Percentiles rank a stretch among this genome's conserved stretches.
Evolutionary conservation across 768 basidiomycete species (phyloP).

Genomic region (Mycena vulgaris): DNA sequence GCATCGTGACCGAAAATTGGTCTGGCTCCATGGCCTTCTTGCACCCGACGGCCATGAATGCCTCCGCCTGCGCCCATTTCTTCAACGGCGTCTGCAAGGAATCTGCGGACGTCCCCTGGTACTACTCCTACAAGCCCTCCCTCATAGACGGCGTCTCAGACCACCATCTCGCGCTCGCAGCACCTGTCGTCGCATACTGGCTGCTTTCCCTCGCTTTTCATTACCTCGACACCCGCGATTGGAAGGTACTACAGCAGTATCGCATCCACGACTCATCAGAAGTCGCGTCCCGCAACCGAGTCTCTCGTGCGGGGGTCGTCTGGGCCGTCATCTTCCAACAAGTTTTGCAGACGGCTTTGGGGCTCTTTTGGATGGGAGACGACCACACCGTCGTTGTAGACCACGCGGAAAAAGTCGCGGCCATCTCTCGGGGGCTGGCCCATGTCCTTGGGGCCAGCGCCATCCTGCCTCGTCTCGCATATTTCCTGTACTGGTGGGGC

Average conservation of each 20-base stretch:
- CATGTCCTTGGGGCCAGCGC: conserved; percentile 59
- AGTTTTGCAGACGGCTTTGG: conserved; percentile 84
- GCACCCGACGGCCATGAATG: conserved; percentile 50
- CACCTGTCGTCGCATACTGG: conserved; percentile 92
- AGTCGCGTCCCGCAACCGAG: conserved; percentile 81
- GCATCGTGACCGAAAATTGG: too few relatives aligned
- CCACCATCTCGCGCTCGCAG: conserved; percentile 75
- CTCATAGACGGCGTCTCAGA: conserved; percentile 78
- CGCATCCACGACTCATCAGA: conserved; percentile 92
- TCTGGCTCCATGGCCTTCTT: not conserved
- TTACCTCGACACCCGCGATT: conserved; percentile 81
- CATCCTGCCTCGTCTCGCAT: conserved; percentile 55
- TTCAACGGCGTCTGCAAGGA: conserved; percentile 55
- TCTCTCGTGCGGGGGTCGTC: conserved; percentile 79
- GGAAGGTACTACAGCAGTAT: conserved; percentile 85
- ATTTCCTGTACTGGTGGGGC: conserved; percentile 94
- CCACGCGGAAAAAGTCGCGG: conserved; percentile 62
- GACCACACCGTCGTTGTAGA: conserved; percentile 49
- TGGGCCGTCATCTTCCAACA: conserved; percentile 91
- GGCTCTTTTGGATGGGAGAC: conserved; percentile 75
- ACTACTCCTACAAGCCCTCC: conserved; percentile 62
- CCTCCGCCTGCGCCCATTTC: conserved; percentile 52
- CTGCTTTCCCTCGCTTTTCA: conserved; percentile 84
- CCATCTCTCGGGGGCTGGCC: conserved; percentile 57
- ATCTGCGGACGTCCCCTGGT: conserved; percentile 63